Conservation (phyloP, 208 protist genomes). For the Trypanosoma rangeli region DNA sequence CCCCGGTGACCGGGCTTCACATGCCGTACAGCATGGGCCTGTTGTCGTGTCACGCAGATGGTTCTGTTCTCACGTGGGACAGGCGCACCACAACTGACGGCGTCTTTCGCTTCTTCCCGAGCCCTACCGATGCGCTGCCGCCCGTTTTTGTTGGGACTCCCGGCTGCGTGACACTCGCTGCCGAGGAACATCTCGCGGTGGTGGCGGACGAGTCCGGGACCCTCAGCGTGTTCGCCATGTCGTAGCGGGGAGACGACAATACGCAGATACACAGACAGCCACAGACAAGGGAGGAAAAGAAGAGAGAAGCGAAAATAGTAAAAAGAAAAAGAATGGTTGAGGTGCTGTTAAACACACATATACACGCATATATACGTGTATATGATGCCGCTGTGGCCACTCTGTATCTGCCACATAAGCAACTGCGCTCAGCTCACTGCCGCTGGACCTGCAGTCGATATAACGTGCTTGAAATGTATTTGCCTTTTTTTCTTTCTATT, state of each 20-base stretch:
- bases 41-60: conserved; percentile 57
- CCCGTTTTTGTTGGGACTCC: conserved; percentile 30
- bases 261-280: not conserved
- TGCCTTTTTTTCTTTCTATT: conserved; percentile 3
- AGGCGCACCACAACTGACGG: conserved; percentile 24
- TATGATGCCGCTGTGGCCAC: not conserved
- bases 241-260: conserved; percentile 6
- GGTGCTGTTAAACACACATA: not conserved
- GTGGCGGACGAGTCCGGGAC: conserved; percentile 43
- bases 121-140: conserved; percentile 9
- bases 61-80: conserved; percentile 49
- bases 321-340: not conserved
- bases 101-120: conserved; percentile 19
- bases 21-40: conserved; percentile 56
- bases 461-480: not conserved
- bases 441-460: not conserved
- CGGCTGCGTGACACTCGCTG: conserved; percentile 47
- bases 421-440: not conserved
- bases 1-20: conserved; percentile 50
- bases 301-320: not conserved
- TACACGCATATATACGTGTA: not conserved
- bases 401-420: not conserved
- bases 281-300: not conserved
- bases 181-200: conserved; percentile 49
- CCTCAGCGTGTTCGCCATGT: conserved; percentile 29